A percentile compares a stretch with the other conserved stretches of the same genome.
Conservation (phyloP, 768 basidiomycete genomes). For the Tulasnella sp. region DNA sequence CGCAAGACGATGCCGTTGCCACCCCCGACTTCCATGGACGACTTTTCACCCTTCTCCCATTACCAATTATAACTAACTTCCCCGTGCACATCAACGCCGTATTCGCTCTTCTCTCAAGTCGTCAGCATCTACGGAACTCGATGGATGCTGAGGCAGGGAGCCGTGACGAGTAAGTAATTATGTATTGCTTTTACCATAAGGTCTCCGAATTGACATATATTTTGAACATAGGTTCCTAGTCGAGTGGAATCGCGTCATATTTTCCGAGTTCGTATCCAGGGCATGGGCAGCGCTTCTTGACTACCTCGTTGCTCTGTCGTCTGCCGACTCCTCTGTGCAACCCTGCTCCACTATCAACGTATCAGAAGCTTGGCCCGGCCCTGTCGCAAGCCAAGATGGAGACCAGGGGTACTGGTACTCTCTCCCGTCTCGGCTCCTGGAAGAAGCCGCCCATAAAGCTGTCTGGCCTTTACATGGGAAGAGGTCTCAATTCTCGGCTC, state of each 20-base stretch:
- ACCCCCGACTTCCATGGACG: conserved; percentile 29
- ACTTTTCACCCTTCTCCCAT: conserved; percentile 44
- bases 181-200: background rate
- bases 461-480: background rate
- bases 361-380: conserved; percentile 39
- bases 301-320: conserved; percentile 25
- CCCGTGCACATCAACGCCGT: conserved; percentile 41
- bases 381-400: conserved; percentile 24
- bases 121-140: conserved; percentile 41
- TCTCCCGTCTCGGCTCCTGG: conserved; percentile 35
- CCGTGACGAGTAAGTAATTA: conserved; percentile 37
- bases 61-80: conserved; percentile 42
- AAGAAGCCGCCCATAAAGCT: conserved; percentile 21
- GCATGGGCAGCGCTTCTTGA: conserved; percentile 38
- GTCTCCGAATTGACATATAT: background rate
- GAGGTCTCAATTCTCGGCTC: background rate
- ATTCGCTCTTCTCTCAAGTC: conserved; percentile 41
- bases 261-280: conserved; percentile 39
- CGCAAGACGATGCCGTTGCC: background rate
- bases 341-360: conserved; percentile 25
- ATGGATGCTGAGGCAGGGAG: conserved; percentile 39
- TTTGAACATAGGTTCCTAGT: conserved; percentile 34
- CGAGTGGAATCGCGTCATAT: conserved; percentile 44
- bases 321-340: too few species aligned
- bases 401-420: conserved; percentile 34